A percentile compares a stretch with the other conserved stretches of the same genome.
These are phyloP conservation scores for Exserohilum turcica DNA, from an alignment of 2,329 filamentous ascomycete species.

Conservation along the genomic window DNA sequence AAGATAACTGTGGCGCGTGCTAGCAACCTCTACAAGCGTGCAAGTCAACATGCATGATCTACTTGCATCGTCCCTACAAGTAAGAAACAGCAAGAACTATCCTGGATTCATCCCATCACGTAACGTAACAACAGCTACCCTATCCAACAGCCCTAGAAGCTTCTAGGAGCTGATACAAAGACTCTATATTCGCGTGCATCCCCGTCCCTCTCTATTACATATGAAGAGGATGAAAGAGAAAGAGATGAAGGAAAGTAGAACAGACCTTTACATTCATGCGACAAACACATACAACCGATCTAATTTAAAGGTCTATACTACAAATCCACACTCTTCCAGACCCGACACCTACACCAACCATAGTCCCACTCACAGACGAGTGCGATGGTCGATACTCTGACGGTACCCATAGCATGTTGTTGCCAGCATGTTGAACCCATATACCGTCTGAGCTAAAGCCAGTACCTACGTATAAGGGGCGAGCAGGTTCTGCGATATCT, in stretches of 20 bases:
- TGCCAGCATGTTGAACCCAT: slow-evolving; percentile 24
- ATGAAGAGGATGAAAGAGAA: too few species aligned
- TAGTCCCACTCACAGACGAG: slow-evolving; percentile 20
- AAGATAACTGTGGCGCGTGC: too few species aligned
- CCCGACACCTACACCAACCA: slow-evolving; percentile 17
- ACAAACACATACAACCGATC: too few species aligned
- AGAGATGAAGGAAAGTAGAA: too few species aligned
- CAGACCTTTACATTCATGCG: too few species aligned
- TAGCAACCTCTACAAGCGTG: too few species aligned
- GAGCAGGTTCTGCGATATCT: slow-evolving; percentile 6
- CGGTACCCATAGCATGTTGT: slow-evolving; percentile 29
- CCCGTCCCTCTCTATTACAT: too few species aligned
- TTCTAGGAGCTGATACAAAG: too few species aligned
- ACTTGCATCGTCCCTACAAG: too few species aligned
- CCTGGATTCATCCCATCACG: not conserved
- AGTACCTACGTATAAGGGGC: slow-evolving; percentile 14
- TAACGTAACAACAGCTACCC: not conserved
- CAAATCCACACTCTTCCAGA: slow-evolving; percentile 26
- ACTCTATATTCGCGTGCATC: too few species aligned
- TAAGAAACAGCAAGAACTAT: not conserved
- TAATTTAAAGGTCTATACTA: slow-evolving; percentile 1
- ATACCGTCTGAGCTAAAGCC: slow-evolving; percentile 18
- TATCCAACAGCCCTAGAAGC: not conserved
- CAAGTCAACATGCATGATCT: too few species aligned
- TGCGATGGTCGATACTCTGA: slow-evolving; percentile 28